phyloP scores from a whole-genome alignment of 2,329 filamentous ascomycete genomes.

The Ceratocystis harringtonii region DNA sequence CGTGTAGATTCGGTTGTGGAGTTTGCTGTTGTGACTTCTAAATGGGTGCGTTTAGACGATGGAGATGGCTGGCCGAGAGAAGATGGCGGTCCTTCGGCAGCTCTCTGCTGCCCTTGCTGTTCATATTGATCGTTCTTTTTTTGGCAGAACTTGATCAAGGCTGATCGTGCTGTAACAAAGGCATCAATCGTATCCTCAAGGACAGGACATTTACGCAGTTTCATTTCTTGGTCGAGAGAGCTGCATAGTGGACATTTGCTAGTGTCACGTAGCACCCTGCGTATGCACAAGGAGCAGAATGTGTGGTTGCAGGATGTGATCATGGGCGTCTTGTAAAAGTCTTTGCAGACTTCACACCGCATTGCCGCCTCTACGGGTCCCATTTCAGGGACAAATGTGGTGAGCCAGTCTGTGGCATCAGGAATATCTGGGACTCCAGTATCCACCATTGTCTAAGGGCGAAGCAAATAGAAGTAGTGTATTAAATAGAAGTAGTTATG shows the following conservation, averaged over 20 bases:
- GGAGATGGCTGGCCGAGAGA: slow-evolving; percentile 46
- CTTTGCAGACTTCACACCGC: slow-evolving; percentile 94
- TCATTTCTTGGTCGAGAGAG: slow-evolving; percentile 63
- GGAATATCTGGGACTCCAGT: slow-evolving; percentile 35
- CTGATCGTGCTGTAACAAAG: slow-evolving; percentile 51
- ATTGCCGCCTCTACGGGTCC: slow-evolving; percentile 66
- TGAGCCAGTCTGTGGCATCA: slow-evolving; percentile 75
- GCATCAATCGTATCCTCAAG: slow-evolving; percentile 71
- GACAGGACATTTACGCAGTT: slow-evolving; percentile 69
- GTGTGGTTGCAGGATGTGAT: slow-evolving; percentile 90
- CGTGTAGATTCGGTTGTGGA: slow-evolving; percentile 23
- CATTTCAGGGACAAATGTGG: slow-evolving; percentile 51
- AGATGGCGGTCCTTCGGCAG: slow-evolving; percentile 33
- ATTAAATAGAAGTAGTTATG: too few species aligned
- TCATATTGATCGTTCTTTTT: slow-evolving; percentile 32
- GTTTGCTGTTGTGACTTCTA: slow-evolving; percentile 22
- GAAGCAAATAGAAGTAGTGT: too few species aligned
- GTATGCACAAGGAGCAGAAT: slow-evolving; percentile 92
- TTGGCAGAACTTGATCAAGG: slow-evolving; percentile 49
- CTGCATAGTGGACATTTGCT: slow-evolving; percentile 82
- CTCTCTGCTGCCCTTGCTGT: not conserved
- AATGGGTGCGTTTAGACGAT: slow-evolving; percentile 46
- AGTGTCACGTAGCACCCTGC: slow-evolving; percentile 65
- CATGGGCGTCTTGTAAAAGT: slow-evolving; percentile 90
- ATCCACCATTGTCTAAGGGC: slow-evolving; percentile 22